These are phyloP conservation scores for Dipodascopsis tothii DNA, from an alignment of 805 yeast species.

Conservation along the genomic window DNA sequence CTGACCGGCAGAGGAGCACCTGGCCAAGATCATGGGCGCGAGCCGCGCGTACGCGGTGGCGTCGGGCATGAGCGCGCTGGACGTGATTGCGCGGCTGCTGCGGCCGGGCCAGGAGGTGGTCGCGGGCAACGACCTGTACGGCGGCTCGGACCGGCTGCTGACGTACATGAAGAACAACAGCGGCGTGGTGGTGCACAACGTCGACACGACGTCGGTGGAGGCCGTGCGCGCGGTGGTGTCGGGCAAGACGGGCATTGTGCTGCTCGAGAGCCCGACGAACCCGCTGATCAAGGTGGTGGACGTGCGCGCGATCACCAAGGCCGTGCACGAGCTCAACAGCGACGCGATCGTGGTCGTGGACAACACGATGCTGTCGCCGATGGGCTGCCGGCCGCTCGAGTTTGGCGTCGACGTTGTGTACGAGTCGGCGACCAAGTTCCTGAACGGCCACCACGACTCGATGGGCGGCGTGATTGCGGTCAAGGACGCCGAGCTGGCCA, in stretches of 20 bases:
- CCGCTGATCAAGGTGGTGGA: constrained; percentile 87
- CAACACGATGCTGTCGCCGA: constrained; percentile 95
- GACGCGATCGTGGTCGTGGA: constrained; percentile 73
- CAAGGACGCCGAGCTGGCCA: constrained; percentile 54
- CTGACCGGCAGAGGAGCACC: constrained; percentile 48
- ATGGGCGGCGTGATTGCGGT: constrained; percentile 92
- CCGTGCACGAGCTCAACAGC: constrained; percentile 63
- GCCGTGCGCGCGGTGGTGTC: constrained; percentile 51
- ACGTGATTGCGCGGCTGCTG: constrained; percentile 68
- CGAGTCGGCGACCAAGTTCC: constrained; percentile 87
- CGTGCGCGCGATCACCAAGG: constrained; percentile 54
- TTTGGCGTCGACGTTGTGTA: constrained; percentile 86
- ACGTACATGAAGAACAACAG: constrained; percentile 60
- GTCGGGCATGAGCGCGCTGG: constrained; percentile 89
- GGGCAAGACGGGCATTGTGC: constrained; percentile 60
- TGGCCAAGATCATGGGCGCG: constrained; percentile 75
- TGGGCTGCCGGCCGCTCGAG: constrained; percentile 75
- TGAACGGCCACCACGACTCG: constrained; percentile 72
- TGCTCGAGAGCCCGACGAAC: constrained; percentile 87
- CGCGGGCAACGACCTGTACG: constrained; percentile 92
- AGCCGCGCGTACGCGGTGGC: constrained; percentile 70
- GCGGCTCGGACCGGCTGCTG: constrained; percentile 83
- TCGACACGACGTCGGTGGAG: constrained; percentile 70
- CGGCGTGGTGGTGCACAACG: constrained; percentile 60
- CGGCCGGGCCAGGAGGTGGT: constrained; percentile 81